These are phyloP conservation scores for Nigrospora oryzae DNA, from an alignment of 2,329 filamentous ascomycete genomes.

Conservation along the genomic window DNA sequence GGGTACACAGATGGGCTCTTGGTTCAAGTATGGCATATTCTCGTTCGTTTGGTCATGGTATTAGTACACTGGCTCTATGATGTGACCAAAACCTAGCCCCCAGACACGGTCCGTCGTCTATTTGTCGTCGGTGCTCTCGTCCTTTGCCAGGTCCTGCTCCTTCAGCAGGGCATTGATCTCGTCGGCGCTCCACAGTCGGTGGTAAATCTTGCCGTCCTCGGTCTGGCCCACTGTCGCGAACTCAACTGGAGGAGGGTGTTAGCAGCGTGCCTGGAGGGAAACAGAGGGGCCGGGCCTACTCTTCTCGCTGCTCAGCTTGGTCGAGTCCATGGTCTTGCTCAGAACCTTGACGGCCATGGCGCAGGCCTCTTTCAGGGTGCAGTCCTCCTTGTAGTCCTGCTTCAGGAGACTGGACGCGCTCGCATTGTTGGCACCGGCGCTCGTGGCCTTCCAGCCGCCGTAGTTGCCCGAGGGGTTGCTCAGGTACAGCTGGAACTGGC, in stretches of 20 bases:
- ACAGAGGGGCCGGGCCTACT: slow-evolving; percentile 50
- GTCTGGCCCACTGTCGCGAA: slow-evolving; percentile 97
- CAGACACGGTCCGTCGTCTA: slow-evolving; percentile 19
- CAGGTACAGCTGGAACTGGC: slow-evolving; percentile 97
- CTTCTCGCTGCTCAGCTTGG: slow-evolving; percentile 98
- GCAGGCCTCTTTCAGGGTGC: slow-evolving; percentile 90
- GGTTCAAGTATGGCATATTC: neutral
- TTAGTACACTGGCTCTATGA: slow-evolving; percentile 7
- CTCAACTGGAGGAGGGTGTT: slow-evolving; percentile 57
- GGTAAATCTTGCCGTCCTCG: slow-evolving; percentile 92
- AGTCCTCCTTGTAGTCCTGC: slow-evolving; percentile 99
- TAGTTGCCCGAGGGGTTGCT: slow-evolving; percentile 99
- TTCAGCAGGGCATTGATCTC: slow-evolving; percentile 91
- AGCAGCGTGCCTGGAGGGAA: slow-evolving; percentile 7
- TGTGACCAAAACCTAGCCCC: slow-evolving; percentile 2
- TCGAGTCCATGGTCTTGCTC: slow-evolving; percentile 99
- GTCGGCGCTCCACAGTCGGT: slow-evolving; percentile 93
- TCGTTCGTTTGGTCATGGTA: slow-evolving; percentile 3
- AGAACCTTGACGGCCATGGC: slow-evolving; percentile 96
- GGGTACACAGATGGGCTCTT: too few species aligned
- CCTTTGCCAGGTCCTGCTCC: slow-evolving; percentile 91
- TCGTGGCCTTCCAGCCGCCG: slow-evolving; percentile 98
- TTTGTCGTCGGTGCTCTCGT: slow-evolving; percentile 63
- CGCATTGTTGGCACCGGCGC: slow-evolving; percentile 95
- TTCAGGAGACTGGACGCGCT: slow-evolving; percentile 95